phyloP scores from a whole-genome alignment of 108 stramenopile species.

The Conticribra guillardii region DNA sequence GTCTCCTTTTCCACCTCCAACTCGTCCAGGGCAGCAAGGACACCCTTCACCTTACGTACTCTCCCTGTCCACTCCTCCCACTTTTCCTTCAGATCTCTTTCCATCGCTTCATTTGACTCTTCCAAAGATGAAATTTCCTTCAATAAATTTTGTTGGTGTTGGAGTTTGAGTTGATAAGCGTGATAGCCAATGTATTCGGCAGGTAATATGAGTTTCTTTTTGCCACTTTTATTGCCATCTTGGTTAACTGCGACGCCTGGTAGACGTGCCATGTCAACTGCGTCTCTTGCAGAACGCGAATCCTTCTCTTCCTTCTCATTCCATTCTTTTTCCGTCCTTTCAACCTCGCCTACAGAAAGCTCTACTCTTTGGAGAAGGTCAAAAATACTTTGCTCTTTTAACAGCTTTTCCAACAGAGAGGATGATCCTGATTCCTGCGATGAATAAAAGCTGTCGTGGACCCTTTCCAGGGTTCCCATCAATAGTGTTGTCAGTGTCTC shows the following conservation, averaged over 20 bases:
- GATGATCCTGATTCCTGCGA: not conserved
- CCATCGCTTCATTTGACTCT: conserved; percentile 24
- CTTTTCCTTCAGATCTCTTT: conserved; percentile 32
- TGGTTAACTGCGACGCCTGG: not conserved
- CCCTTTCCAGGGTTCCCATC: conserved; percentile 35
- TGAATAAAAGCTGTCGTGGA: conserved; percentile 25
- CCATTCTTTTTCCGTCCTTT: conserved; percentile 11
- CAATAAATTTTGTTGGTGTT: conserved; percentile 21
- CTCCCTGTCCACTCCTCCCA: conserved; percentile 35
- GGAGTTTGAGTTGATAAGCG: conserved; percentile 31
- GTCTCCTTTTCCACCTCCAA: conserved; percentile 7
- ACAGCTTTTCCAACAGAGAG: conserved; percentile 12
- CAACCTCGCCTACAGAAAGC: conserved; percentile 19
- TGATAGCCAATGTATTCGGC: conserved; percentile 35
- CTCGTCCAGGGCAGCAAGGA: conserved; percentile 11
- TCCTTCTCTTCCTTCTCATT: conserved; percentile 24
- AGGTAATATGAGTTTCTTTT: conserved; percentile 19
- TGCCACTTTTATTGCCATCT: conserved; percentile 2
- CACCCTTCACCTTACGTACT: conserved; percentile 29
- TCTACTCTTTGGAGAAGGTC: conserved; percentile 26
- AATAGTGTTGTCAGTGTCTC: conserved; percentile 25
- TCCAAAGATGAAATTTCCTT: conserved; percentile 24
- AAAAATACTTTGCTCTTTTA: conserved; percentile 16
- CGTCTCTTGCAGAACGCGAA: conserved; percentile 28
- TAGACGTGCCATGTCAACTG: conserved; percentile 17